Evolutionary conservation across 2,329 filamentous ascomycete species (phyloP).

Genomic region (Rasamsonia emersonii): DNA sequence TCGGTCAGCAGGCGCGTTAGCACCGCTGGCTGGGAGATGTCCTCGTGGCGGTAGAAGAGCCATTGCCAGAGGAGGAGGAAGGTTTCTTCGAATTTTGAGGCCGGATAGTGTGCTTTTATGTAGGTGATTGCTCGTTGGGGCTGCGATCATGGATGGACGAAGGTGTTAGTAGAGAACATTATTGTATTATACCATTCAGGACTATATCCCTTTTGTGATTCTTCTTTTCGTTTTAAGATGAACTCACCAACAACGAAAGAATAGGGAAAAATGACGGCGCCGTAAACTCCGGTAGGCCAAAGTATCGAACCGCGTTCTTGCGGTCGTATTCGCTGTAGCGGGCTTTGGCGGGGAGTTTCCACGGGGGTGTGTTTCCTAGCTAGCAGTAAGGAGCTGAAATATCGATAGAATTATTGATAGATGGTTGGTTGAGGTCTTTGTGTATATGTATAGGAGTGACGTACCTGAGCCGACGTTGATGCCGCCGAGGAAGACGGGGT

Average conservation of each 20-base stretch:
- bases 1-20: conserved; percentile 36
- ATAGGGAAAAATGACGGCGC: conserved; percentile 47
- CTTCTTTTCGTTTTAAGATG: not conserved
- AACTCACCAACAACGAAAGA: conserved; percentile 43
- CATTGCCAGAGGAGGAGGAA: conserved; percentile 49
- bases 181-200: too few species aligned
- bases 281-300: conserved; percentile 35
- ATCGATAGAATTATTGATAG: conserved; percentile 1
- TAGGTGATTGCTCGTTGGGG: conserved; percentile 59
- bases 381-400: conserved; percentile 2
- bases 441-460: conserved; percentile 6
- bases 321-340: conserved; percentile 46
- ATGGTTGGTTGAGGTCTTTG: too few species aligned
- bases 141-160: conserved; percentile 22
- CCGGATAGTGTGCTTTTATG: conserved; percentile 52
- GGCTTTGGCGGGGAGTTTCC: conserved; percentile 60
- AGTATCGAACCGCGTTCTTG: conserved; percentile 43
- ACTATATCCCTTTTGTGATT: too few species aligned
- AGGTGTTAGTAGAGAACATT: not conserved
- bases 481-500: conserved; percentile 63
- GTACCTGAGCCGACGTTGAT: conserved; percentile 54
- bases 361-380: conserved; percentile 67
- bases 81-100: conserved; percentile 42
- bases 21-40: conserved; percentile 52
- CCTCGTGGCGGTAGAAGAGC: conserved; percentile 55